Base-by-base conservation (phyloP, 2,329 filamentous ascomycete genomes). In the Aspergillus ochraceoroseus region DNA sequence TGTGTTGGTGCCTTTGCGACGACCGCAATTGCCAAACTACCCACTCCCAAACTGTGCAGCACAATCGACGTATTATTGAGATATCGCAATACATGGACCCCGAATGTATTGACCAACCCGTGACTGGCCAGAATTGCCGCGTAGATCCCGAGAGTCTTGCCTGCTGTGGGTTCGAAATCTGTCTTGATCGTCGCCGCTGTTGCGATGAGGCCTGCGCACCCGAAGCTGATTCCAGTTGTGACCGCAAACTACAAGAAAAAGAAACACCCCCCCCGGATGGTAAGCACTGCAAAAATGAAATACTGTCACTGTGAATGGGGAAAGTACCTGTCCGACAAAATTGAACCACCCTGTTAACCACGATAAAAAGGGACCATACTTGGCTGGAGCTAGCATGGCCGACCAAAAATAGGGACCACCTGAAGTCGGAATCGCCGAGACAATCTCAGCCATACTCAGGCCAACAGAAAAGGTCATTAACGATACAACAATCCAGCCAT, bases 301-400 rank as follows among this genome's bases (percentile, higher is more conserved):
- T 23, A 13, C 9, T 22, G 5, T 22, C 20, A 22, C 5, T 5
- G 20, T 5, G 9, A 22, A 22, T 5, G 20, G 9, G 9, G 20
- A 22, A 9, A 22, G 12, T 33, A 33, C 31, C 31, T 33, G 31
- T 22, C 31, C 31, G 18, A 33, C 31, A 23, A 33, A 33, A 13
- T 33, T 33, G 14, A 33, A 33, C 31, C 31, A 33, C 4, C 31
- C 31, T 11, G 31, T 33, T 19, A 33, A 23, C 31, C 31, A 33
- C 3, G 31, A 33, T 6, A 33, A n/a, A 18, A 33, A 33, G 1
- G 31, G 31, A 6, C 18, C 31, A 13, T 33, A 33, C 18, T 33
- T 23, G 18, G 31, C 31, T 7, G 31, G 31, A 33, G 31, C 31
- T n/a, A 33, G 19, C 11, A 22, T 33, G 6, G 31, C 31, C 2